A percentile compares a stretch with the other conserved stretches of the same genome.
Conservation (phyloP, 1,284 basidiomycete species). For the Vanrija pseudolonga region DNA sequence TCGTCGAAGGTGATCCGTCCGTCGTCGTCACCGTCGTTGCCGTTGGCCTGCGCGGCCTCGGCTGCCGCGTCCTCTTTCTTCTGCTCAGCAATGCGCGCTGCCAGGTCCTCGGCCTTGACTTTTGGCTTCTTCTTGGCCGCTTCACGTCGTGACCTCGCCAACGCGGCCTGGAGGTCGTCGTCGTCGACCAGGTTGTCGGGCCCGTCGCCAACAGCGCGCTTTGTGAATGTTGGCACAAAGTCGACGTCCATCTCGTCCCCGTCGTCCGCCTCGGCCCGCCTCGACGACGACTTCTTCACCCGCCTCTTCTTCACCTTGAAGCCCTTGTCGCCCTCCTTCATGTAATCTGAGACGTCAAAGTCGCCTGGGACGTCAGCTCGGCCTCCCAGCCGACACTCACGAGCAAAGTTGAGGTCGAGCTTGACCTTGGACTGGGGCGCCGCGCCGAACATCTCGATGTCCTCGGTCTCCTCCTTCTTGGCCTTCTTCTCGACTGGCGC, state of each 20-base stretch:
- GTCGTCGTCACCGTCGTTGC: constrained; percentile 62
- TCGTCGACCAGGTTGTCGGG: constrained; percentile 93
- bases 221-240: constrained; percentile 50
- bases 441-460: constrained; percentile 53
- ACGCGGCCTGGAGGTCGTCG: constrained; percentile 91
- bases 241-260: constrained; percentile 71
- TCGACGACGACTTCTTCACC: constrained; percentile 66
- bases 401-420: constrained; percentile 84
- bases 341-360: constrained; percentile 77
- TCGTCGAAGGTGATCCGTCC: constrained; percentile 85
- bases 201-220: constrained; percentile 55
- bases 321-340: constrained; percentile 83
- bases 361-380: constrained; percentile 61
- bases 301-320: constrained; percentile 84
- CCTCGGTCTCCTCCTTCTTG: constrained; percentile 53
- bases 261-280: constrained; percentile 64
- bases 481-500: constrained; percentile 46
- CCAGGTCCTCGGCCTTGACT: constrained; percentile 78
- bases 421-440: constrained; percentile 39
- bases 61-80: constrained; percentile 52
- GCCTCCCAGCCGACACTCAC: constrained; percentile 53
- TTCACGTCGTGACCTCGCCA: constrained; percentile 77
- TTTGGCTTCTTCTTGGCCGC: constrained; percentile 76
- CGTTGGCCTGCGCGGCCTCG: constrained; percentile 56
- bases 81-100: constrained; percentile 64